Base-by-base conservation (phyloP, 108 stramenopile genomes). In the Skeletonema menzelii region DNA sequence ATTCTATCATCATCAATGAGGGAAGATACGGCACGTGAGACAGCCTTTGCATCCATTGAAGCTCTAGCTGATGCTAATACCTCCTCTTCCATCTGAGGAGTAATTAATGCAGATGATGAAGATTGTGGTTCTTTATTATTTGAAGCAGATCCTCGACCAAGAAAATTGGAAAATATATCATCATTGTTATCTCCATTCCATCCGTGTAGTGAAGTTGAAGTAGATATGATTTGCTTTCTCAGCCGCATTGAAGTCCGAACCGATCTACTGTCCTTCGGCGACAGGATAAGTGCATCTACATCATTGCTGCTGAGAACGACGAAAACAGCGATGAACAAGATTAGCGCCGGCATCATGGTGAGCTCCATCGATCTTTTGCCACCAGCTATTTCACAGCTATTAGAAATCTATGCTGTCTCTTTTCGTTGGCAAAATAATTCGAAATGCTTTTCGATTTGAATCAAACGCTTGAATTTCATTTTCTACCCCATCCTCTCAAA, bases 11-110 rank as follows among this genome's bases (percentile, higher is more conserved):
- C 49, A 8, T 53, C 49, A n/a, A 53, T 53, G n/a, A 27, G 24
- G 10, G 75, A 76, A 28, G 75, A 76, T 46, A 76, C 47, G 27
- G 75, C 68, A 46, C 75, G 75, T 27, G 75, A 69, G 1, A 76
- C 37, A 63, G 75, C 69, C 17, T 76, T 76, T 6, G 27, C 47
- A 56, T 76, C 75, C 37, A 76, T 64, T 5, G 28, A 65, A 6
- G 63, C 75, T 40, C 63, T 55, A 42, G 75, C 75, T 19, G 75
- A 76, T 42, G 75, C 75, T 68, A 64, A 57, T 24, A 76, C 68
- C 42, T 69, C 53, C n/a, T 64, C 22, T 53, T 76, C 75, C 75
- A 76, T 76, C 35, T 69, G 63, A 63, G 38, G 62, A 58, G 67
- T 69, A 40, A 76, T 76, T 34, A 57, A 63, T 27, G 61, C 1